Percentiles rank a stretch among this genome's conserved stretches.
Evolutionary conservation across 2,329 filamentous ascomycete genomes (phyloP).

Genomic region (Colletotrichum lupini): DNA sequence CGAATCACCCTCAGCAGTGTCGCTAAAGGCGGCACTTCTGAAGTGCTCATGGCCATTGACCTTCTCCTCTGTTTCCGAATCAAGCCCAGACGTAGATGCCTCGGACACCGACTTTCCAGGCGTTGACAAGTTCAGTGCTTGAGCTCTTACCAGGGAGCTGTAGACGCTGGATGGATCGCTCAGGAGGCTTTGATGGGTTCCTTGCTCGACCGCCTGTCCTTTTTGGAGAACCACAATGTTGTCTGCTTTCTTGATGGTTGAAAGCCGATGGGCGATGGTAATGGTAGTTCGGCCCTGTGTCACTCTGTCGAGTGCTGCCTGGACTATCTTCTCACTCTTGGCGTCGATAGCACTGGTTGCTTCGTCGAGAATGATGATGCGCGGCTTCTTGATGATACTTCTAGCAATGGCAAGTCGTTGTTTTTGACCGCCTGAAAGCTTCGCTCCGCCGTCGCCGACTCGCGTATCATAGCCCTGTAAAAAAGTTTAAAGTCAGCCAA

Average conservation of each 20-base stretch:
- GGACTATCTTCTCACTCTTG: slow-evolving; percentile 49
- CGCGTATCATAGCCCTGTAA: slow-evolving; percentile 61
- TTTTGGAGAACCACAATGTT: slow-evolving; percentile 55
- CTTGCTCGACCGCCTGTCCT: slow-evolving; percentile 55
- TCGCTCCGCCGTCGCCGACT: slow-evolving; percentile 69
- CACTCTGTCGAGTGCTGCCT: slow-evolving; percentile 45
- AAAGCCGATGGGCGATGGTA: slow-evolving; percentile 41
- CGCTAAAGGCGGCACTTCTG: background rate
- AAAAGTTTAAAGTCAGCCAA: background rate
- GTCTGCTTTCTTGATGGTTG: slow-evolving; percentile 47
- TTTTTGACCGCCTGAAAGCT: slow-evolving; percentile 70
- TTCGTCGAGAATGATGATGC: slow-evolving; percentile 72
- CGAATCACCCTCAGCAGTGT: background rate
- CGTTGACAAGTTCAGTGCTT: slow-evolving; percentile 29
- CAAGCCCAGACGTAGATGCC: background rate
- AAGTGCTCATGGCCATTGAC: background rate
- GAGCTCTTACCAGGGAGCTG: slow-evolving; percentile 39
- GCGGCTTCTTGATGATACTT: slow-evolving; percentile 68
- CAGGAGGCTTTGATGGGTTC: slow-evolving; percentile 37
- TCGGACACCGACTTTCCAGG: background rate
- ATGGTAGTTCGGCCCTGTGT: slow-evolving; percentile 38
- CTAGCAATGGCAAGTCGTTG: slow-evolving; percentile 73
- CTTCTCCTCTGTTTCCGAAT: slow-evolving; percentile 13
- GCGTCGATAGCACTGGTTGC: slow-evolving; percentile 65
- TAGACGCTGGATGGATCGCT: slow-evolving; percentile 37